phyloP scores from a whole-genome alignment of 192 early-diverging fungal species.

The Irineochytrium annulatum region DNA sequence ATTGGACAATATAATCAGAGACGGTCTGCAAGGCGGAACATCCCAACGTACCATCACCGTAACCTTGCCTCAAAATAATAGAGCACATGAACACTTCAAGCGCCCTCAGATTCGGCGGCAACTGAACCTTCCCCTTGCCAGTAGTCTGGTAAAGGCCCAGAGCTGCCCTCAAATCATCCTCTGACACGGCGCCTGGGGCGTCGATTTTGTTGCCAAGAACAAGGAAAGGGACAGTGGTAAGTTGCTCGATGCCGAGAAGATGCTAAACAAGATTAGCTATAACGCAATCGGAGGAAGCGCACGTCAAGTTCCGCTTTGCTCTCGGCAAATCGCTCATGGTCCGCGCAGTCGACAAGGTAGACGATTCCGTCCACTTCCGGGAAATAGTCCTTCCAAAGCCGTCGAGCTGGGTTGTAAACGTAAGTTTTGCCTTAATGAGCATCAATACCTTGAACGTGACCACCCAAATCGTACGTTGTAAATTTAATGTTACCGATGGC shows the following conservation, averaged over 20 bases:
- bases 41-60: conserved; percentile 78
- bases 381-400: conserved; percentile 99
- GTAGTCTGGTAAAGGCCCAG: conserved; percentile 97
- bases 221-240: conserved; percentile 89
- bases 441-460: conserved; percentile 81
- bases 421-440: neutral
- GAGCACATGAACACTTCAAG: conserved; percentile 99
- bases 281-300: conserved; percentile 22
- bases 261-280: conserved; percentile 43
- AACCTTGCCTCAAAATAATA: conserved; percentile 96
- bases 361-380: conserved; percentile 97
- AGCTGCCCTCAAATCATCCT: conserved; percentile 80
- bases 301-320: conserved; percentile 93
- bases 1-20: neutral
- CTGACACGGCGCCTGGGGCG: conserved; percentile 84
- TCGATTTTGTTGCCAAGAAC: conserved; percentile 99
- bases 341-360: conserved; percentile 93
- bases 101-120: conserved; percentile 83
- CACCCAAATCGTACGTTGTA: conserved; percentile 97
- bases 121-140: conserved; percentile 93
- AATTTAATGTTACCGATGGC: conserved; percentile 95
- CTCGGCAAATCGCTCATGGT: conserved; percentile 79
- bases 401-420: conserved; percentile 60
- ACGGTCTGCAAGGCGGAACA: neutral
- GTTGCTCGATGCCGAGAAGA: conserved; percentile 89